Percentiles rank a stretch among this genome's conserved stretches.
These are phyloP conservation scores for Stachybotrys chlorohalonatus DNA, from an alignment of 2,329 filamentous ascomycete genomes.

Conservation along the genomic window DNA sequence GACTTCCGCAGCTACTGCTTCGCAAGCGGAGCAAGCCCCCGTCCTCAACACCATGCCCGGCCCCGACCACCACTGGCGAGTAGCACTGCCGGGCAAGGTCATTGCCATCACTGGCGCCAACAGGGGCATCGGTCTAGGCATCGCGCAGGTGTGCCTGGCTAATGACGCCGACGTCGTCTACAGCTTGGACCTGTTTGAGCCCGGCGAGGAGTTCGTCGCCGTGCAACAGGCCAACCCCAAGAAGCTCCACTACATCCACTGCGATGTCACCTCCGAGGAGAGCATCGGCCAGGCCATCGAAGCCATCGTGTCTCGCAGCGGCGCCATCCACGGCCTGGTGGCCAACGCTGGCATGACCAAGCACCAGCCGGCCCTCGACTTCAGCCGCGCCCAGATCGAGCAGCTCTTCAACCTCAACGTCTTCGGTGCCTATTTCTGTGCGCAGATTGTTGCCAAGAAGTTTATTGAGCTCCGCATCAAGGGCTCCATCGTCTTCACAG, in stretches of 20 bases:
- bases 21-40: background rate
- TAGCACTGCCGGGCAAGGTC: constrained; percentile 26
- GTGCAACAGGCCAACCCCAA: constrained; percentile 28
- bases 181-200: constrained; percentile 6
- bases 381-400: constrained; percentile 13
- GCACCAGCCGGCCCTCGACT: constrained; percentile 41
- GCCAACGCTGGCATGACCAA: constrained; percentile 41
- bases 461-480: constrained; percentile 24
- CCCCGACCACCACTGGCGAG: constrained; percentile 22
- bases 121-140: constrained; percentile 30
- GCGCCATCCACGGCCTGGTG: constrained; percentile 37
- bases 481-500: constrained; percentile 34
- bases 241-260: constrained; percentile 22
- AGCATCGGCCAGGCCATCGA: constrained; percentile 19
- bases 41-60: constrained; percentile 22
- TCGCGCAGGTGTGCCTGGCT: constrained; percentile 32
- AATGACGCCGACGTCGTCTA: constrained; percentile 22
- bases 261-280: constrained; percentile 1
- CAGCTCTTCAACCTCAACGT: constrained; percentile 25
- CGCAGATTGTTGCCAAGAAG: constrained; percentile 32
- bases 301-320: constrained; percentile 29
- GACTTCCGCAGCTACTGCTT: background rate
- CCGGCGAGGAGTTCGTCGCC: constrained; percentile 7
- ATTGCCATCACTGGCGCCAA: constrained; percentile 30
- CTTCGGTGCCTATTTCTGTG: constrained; percentile 36